Conservation (phyloP, 2,329 filamentous ascomycete species). For the Pyrenophora teres region DNA sequence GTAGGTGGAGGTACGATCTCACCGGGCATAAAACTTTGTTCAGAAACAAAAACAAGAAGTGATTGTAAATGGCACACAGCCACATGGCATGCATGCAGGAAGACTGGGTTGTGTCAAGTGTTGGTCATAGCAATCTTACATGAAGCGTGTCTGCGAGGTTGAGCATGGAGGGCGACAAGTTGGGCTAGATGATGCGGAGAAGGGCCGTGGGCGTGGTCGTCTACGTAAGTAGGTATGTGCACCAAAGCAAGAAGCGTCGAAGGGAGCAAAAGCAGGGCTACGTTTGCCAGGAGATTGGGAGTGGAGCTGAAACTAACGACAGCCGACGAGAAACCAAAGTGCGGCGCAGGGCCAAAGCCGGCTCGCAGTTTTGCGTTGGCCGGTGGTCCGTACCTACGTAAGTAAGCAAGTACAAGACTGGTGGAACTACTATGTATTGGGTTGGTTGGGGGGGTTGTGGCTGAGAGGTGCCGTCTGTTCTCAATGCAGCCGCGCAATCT, state of each 20-base stretch:
- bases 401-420: no score
- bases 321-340: conserved; percentile 6
- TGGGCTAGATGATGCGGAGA: neutral
- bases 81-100: no score
- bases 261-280: conserved; percentile 15
- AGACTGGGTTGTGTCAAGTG: no score
- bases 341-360: conserved; percentile 11
- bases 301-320: conserved; percentile 7
- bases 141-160: no score
- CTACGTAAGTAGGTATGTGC: neutral
- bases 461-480: conserved; percentile 14
- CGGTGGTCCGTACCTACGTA: neutral
- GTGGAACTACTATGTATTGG: conserved; percentile 1
- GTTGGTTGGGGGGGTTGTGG: conserved; percentile 11
- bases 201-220: neutral
- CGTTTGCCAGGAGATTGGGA: conserved; percentile 16
- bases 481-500: conserved; percentile 25
- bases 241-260: no score
- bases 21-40: no score
- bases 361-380: conserved; percentile 4
- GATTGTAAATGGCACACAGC: no score
- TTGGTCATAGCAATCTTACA: no score
- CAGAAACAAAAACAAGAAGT: no score
- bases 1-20: no score
- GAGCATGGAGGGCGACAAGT: no score